A percentile compares a stretch with the other conserved stretches of the same genome.
Conservation (phyloP, 805 yeast genomes). For the Lipomyces yamadae region DNA sequence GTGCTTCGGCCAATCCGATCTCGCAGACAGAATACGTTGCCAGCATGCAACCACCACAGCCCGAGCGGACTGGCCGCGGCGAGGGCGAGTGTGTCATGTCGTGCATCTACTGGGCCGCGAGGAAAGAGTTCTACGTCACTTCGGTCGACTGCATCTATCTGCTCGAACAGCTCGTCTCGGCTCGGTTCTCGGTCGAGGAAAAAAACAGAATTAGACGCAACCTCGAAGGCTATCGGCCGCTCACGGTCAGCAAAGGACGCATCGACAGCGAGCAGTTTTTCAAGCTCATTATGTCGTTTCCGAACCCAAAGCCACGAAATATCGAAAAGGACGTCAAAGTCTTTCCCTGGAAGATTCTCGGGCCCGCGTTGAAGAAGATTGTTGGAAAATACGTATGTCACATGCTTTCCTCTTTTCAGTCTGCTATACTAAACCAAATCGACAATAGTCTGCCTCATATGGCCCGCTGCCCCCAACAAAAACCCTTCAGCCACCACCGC, state of each 20-base stretch:
- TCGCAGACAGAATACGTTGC: conserved; percentile 26
- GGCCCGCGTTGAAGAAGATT: conserved; percentile 60
- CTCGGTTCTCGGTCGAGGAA: conserved; percentile 67
- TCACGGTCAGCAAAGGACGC: conserved; percentile 59
- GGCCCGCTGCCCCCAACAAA: neutral
- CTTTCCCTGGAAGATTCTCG: conserved; percentile 61
- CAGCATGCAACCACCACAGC: conserved; percentile 12
- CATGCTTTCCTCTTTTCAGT: neutral
- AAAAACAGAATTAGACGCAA: conserved; percentile 72
- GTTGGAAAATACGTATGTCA: conserved; percentile 55
- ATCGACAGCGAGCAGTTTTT: conserved; percentile 50
- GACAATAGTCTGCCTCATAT: neutral
- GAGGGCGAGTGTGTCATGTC: conserved; percentile 32
- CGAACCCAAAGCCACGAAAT: conserved; percentile 67
- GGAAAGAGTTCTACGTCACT: conserved; percentile 58
- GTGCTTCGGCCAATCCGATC: conserved; percentile 43
- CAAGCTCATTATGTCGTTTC: conserved; percentile 61
- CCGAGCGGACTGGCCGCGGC: conserved; percentile 18
- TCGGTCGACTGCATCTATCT: conserved; percentile 66
- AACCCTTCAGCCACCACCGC: neutral
- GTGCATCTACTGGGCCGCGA: conserved; percentile 63
- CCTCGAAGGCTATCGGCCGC: conserved; percentile 65
- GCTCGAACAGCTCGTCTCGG: conserved; percentile 59
- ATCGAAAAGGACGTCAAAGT: conserved; percentile 75
- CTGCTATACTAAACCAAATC: too few relatives aligned